Evolutionary conservation across 257 asterid genomes (phyloP), one percentile per base, ranked within the genome.

Genomic region (Prunella vulgaris): DNA sequence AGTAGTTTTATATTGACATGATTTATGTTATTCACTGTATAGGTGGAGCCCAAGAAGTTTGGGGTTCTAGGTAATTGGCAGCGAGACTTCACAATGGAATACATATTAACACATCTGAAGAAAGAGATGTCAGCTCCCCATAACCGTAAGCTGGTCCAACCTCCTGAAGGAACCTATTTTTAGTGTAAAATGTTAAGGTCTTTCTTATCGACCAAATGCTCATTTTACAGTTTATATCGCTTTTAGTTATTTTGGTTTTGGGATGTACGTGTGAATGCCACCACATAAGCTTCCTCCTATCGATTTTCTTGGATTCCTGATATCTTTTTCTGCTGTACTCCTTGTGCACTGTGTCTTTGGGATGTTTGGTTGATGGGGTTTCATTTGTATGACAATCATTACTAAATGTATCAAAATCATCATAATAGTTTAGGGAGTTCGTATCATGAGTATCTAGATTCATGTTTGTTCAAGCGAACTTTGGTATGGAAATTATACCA

Each of bases 161-260:
- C 97, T 24, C 96, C 97, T 0, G 97, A 90, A 82, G 97, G 97
- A 68, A 86, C 92, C 76, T 84, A 80, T 74, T 90, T 90, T 84
- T 90, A 86, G 88, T 69, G 37, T 72, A 62, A 76, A 49, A n/a
- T n/a, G n/a, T n/a, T n/a, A n/a, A n/a, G n/a, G n/a, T n/a, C n/a
- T n/a, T n/a, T n/a, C n/a, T n/a, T n/a, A n/a, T n/a, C n/a, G n/a
- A 72, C 71, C 75, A 15, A 60, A 5, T 7, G 3, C 66, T 58
- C 15, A 61, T 64, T 72, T 46, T 53, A 76, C 21, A 64, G 76
- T 62, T n/a, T 28, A 70, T 72, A 65, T 53, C 54, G n/a, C n/a
- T n/a, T n/a, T n/a, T n/a, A n/a, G n/a, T n/a, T 40, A 38, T 57
- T 69, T 37, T 59, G 70, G 77, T 35, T 30, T 71, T 28, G 18